A percentile compares a stretch with the other conserved stretches of the same genome.
Conservation (phyloP, 2,329 filamentous ascomycete species). For the Didymella sp. region DNA sequence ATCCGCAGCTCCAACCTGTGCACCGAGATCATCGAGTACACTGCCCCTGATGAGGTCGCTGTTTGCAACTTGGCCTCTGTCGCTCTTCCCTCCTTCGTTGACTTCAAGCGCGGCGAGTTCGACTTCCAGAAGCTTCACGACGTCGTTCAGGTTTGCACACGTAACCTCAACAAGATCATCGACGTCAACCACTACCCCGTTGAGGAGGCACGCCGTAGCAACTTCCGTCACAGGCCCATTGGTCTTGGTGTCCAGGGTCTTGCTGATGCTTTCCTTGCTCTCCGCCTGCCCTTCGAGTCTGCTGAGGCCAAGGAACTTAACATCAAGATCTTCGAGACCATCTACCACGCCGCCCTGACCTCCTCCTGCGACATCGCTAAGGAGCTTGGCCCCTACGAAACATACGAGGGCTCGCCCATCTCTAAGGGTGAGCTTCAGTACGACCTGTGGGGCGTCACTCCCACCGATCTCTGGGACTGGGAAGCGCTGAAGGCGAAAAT, state of each 20-base stretch:
- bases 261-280: conserved; percentile 95
- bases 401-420: conserved; percentile 91
- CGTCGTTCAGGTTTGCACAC: conserved; percentile 88
- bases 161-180: conserved; percentile 97
- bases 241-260: conserved; percentile 97
- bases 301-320: conserved; percentile 92
- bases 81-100: conserved; percentile 87
- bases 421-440: conserved; percentile 97
- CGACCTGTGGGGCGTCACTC: conserved; percentile 97
- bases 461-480: conserved; percentile 97
- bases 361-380: conserved; percentile 87
- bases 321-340: conserved; percentile 98
- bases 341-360: conserved; percentile 94
- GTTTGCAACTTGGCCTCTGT: conserved; percentile 98
- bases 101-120: conserved; percentile 82
- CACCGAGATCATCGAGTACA: conserved; percentile 99
- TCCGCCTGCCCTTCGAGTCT: conserved; percentile 96
- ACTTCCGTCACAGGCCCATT: conserved; percentile 95
- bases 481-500: conserved; percentile 85
- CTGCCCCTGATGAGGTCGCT: conserved; percentile 94
- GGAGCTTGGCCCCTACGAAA: conserved; percentile 82
- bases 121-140: conserved; percentile 98
- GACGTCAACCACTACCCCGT: conserved; percentile 99
- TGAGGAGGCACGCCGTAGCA: conserved; percentile 89
- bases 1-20: conserved; percentile 99